Conservation (phyloP, 768 basidiomycete species). For the Boletus rubescentipes region DNA sequence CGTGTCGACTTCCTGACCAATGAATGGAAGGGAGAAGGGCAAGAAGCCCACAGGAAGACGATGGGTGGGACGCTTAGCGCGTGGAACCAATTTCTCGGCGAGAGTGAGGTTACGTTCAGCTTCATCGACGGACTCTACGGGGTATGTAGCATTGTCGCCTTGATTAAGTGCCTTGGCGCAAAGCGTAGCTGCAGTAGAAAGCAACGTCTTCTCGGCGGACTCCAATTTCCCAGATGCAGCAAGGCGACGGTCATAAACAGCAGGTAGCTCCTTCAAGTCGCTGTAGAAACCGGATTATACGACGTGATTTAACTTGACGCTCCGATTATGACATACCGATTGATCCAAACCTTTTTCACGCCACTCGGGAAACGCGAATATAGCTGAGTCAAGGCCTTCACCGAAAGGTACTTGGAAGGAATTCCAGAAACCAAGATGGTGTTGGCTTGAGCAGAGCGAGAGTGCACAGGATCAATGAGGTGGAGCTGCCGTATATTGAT, state of each 20-base stretch:
- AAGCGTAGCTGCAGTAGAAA: constrained; percentile 76
- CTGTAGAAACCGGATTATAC: constrained; percentile 33
- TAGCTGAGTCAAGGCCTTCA: constrained; percentile 59
- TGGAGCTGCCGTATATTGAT: constrained; percentile 77
- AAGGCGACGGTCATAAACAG: constrained; percentile 73
- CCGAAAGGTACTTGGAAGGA: constrained; percentile 73
- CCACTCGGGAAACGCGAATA: constrained; percentile 90
- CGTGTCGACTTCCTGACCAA: constrained; percentile 88
- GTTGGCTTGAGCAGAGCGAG: constrained; percentile 80
- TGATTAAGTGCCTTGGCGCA: constrained; percentile 52
- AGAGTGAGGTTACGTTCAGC: constrained; percentile 33
- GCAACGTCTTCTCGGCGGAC: constrained; percentile 74
- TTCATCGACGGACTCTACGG: constrained; percentile 22
- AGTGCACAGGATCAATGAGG: constrained; percentile 72
- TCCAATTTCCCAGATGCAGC: constrained; percentile 80
- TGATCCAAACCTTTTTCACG: constrained; percentile 89
- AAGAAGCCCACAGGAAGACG: constrained; percentile 56
- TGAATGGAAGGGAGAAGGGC: constrained; percentile 58
- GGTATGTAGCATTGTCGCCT: constrained; percentile 23
- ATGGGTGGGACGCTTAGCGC: constrained; percentile 74
- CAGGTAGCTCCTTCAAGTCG: constrained; percentile 84
- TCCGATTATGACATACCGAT: constrained; percentile 48
- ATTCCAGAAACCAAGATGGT: constrained; percentile 92
- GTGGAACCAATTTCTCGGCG: constrained; percentile 61
- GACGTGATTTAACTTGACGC: not conserved